Conservation (phyloP, 495 filamentous ascomycete species). For the Neurospora sp. region DNA sequence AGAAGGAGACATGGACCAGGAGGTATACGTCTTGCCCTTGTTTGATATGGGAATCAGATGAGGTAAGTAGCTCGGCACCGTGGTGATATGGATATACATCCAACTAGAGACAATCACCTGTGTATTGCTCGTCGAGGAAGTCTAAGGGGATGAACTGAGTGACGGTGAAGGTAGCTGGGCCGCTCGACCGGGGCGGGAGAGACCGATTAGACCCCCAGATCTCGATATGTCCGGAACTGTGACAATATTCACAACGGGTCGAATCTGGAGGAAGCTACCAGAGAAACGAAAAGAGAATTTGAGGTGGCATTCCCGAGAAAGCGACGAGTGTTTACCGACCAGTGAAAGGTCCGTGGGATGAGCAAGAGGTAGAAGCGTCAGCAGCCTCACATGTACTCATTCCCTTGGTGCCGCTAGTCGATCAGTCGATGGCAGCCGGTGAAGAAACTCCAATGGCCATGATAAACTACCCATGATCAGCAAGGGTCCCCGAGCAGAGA, state of each 20-base stretch:
- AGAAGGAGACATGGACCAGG: not conserved
- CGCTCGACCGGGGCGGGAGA: constrained; percentile 7
- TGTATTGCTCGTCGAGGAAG: not conserved
- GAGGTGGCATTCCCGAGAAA: not conserved
- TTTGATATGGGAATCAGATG: constrained; percentile 8
- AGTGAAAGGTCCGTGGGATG: not conserved
- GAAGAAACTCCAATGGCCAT: constrained; percentile 11
- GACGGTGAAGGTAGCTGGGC: constrained; percentile 4
- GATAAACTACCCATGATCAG: constrained; percentile 16
- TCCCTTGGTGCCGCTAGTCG: constrained; percentile 20
- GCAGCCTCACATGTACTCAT: constrained; percentile 2
- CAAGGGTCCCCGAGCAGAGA: constrained; percentile 12
- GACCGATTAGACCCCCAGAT: constrained; percentile 6
- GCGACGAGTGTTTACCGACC: not conserved
- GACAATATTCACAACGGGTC: not conserved
- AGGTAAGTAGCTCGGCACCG: not conserved
- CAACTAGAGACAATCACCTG: not conserved
- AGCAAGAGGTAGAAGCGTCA: not conserved
- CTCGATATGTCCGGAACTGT: not conserved
- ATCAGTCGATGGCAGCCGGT: constrained; percentile 13
- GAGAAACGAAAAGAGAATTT: not conserved
- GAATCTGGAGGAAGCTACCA: not conserved
- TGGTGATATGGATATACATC: not conserved
- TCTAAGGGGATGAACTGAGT: constrained; percentile 5
- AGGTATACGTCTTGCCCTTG: not conserved